A percentile compares a stretch with the other conserved stretches of the same genome.
Evolutionary conservation across 2,329 filamentous ascomycete species (phyloP).

Genomic region (Cercospora citrullina): DNA sequence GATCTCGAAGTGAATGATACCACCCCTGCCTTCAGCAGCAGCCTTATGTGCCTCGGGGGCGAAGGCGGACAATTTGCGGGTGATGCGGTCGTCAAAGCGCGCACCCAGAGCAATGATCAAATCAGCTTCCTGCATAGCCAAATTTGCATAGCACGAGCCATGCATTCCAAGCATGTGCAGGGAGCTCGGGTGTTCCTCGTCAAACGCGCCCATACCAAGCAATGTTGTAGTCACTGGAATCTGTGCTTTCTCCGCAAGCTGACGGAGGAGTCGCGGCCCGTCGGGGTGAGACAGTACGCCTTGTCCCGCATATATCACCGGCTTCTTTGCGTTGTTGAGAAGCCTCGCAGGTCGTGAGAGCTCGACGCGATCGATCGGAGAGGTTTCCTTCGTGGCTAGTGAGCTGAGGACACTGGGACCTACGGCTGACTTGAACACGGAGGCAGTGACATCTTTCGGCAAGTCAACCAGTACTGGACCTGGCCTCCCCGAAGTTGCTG

Average conservation of each 20-base stretch:
- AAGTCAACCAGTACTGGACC: background rate
- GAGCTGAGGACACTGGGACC: background rate
- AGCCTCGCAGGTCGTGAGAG: background rate
- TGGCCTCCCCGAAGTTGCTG: background rate
- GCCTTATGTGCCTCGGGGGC: slow-evolving; percentile 83
- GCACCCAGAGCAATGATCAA: slow-evolving; percentile 89
- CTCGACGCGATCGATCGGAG: background rate
- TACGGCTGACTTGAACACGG: background rate
- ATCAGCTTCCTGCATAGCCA: slow-evolving; percentile 97
- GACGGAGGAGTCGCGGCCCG: background rate
- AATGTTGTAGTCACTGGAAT: background rate
- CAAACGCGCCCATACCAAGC: background rate
- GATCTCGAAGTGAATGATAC: slow-evolving; percentile 96
- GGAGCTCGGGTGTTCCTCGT: slow-evolving; percentile 68
- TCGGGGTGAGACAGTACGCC: background rate
- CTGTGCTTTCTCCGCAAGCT: background rate
- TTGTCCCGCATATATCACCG: background rate
- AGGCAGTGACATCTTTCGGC: background rate
- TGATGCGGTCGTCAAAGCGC: slow-evolving; percentile 95
- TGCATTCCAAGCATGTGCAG: slow-evolving; percentile 99
- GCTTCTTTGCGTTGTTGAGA: background rate
- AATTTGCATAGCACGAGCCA: slow-evolving; percentile 92
- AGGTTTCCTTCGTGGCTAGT: background rate
- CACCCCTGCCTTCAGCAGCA: slow-evolving; percentile 78
- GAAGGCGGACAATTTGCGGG: slow-evolving; percentile 75